Base-by-base conservation (phyloP, 208 protist species). In the Leptomonas pyrrhocoris region DNA sequence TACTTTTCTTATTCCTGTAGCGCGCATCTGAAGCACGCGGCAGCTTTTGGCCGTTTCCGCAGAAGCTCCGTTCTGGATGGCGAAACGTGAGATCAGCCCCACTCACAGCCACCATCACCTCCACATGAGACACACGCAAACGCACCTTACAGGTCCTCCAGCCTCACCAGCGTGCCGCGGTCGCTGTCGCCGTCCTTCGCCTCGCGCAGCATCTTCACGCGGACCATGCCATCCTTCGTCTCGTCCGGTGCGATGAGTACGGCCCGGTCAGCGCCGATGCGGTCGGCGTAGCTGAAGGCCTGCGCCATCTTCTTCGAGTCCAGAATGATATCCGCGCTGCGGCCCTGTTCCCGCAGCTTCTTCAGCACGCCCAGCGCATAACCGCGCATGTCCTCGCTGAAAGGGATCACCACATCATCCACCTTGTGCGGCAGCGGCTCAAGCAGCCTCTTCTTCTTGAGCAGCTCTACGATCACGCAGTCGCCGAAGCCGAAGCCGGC, bases 401-500 rank as follows among this genome's bases (percentile, higher is more conserved):
- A 98, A 2, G 95, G 92, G 58, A 97, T 94, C 28, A 98, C 90
- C 55, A 98, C 78, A 63, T 95, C 91, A 40, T 97, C 88, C 56
- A 95, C 88, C 60, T 79, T 66, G 51, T 91, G 81, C 30, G 69
- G 42, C 28, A 92, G 40, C n/a, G 60, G 19, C 7, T 81, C 86
- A 9, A 98, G 67, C 46, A 96, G 67, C 49, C 89, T 85, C 86
- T 97, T 98, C 46, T 97, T 92, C 69, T 90, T 79, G 19, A 98
- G 86, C 25, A 98, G 83, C 73, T 98, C 97, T 38, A 94, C 70
- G 67, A 98, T 98, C 5, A 98, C 97, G 64, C 94, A 98, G 79
- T 98, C 97, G 38, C 97, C 97, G 67, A 98, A 98, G 55, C 97
- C 97, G 66, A 98, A 98, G 45, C 97, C 96, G 58, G 81, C 94